These are phyloP conservation scores for Scalesia atractyloides DNA, from an alignment of 129 eudicot genomes.

Conservation along the genomic window DNA sequence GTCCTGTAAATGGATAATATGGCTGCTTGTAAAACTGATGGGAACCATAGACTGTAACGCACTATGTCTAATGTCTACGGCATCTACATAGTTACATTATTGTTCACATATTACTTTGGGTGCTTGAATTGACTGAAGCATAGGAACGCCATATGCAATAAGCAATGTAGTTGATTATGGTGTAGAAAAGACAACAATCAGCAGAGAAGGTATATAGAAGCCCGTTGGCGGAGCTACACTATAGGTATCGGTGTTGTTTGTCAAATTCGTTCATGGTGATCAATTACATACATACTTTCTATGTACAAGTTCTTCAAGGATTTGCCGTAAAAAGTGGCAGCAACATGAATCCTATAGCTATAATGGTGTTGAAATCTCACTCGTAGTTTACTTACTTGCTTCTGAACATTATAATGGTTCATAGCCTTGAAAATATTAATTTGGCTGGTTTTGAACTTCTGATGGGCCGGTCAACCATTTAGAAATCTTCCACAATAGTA, in stretches of 20 bases:
- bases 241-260: no score
- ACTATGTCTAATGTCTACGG: background rate
- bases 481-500: background rate
- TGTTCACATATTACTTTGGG: no score
- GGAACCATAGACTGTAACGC: no score
- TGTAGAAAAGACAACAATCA: constrained; percentile 56
- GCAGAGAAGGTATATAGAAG: no score
- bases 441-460: background rate
- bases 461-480: no score
- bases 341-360: no score
- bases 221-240: no score
- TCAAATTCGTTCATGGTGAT: constrained; percentile 9
- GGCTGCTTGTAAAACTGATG: no score
- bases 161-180: constrained; percentile 64
- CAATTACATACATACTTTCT: constrained; percentile 7
- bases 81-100: no score
- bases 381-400: background rate
- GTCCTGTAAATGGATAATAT: no score
- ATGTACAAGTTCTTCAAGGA: background rate
- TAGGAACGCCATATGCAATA: constrained; percentile 47
- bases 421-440: background rate
- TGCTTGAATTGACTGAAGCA: constrained; percentile 69
- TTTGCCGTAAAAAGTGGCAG: no score
- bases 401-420: background rate
- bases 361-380: no score